Base-by-base conservation (phyloP, 768 basidiomycete genomes). In the Wakefieldia striispora region DNA sequence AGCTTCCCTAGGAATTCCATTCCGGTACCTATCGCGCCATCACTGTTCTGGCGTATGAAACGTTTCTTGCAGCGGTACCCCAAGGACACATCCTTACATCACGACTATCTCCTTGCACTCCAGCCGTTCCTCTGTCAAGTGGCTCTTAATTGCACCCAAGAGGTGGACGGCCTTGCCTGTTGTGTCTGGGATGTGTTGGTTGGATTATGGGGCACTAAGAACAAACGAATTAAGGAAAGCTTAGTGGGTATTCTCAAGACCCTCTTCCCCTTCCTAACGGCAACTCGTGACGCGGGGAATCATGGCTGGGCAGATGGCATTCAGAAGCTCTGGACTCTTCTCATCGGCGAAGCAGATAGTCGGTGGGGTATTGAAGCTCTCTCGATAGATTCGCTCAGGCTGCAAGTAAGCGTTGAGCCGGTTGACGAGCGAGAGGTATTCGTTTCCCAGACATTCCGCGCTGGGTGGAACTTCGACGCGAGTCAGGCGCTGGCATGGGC, bases 401-500 rank as follows among this genome's bases (percentile, higher is more conserved):
- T 95, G 8, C 75, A 83, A 54, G 50, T 58, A 6, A 59, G 61
- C 31, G 34, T 51, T n/a, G 63, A 59, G 4, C 51, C 39, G n/a
- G 36, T 39, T 13, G 43, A 55, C 14, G 59, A 62, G 6, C 61
- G 55, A 20, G 64, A 60, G 16, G 73, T 84, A 3, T 94, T 91
- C 55, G 65, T 76, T 21, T 78, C 83, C 0, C 71, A 65, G 21
- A 88, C 88, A 1, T 91, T 91, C 64, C 73, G 83, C 45, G 77
- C 84, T 36, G 91, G 90, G 6, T 80, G 76, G 73, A 78, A 81
- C 56, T 91, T 98, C 59, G 81, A 82, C 51, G 53, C 74, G 0
- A 72, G 64, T 17, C 86, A 92, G 63, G 89, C 88, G 1, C 66
- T 89, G 27, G 75, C 84, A 0, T 97, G 94, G 94, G 78, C 82